Percentiles rank a stretch among this genome's conserved stretches.
Conservation (phyloP, 2,329 filamentous ascomycete genomes). For the Coleophoma crateriformis region DNA sequence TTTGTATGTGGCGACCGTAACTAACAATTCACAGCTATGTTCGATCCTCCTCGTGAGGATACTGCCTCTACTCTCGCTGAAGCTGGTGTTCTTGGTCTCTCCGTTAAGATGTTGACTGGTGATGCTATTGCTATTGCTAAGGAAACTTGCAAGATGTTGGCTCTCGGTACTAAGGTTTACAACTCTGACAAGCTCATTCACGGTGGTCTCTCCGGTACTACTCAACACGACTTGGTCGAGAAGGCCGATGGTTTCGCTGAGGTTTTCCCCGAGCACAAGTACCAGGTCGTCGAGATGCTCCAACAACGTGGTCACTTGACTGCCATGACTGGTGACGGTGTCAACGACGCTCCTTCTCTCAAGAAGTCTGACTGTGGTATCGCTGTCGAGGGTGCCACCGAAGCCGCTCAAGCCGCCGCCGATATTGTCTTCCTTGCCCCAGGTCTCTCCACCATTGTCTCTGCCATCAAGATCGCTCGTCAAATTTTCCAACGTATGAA, state of each 20-base stretch:
- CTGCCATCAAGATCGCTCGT: conserved; percentile 86
- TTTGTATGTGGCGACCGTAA: not conserved
- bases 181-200: conserved; percentile 74
- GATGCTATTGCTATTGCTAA: conserved; percentile 75
- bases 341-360: conserved; percentile 87
- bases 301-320: conserved; percentile 91
- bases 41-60: conserved; percentile 74
- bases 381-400: conserved; percentile 85
- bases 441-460: conserved; percentile 86
- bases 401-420: conserved; percentile 84
- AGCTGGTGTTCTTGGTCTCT: conserved; percentile 69
- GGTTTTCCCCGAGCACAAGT: conserved; percentile 94
- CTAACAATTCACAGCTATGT: conserved; percentile 45
- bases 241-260: conserved; percentile 93
- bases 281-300: conserved; percentile 88
- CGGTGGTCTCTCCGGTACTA: conserved; percentile 67
- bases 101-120: conserved; percentile 78
- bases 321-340: conserved; percentile 94
- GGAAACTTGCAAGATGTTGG: conserved; percentile 79
- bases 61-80: conserved; percentile 74
- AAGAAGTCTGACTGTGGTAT: conserved; percentile 96
- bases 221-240: conserved; percentile 73
- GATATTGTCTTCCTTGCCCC: conserved; percentile 93
- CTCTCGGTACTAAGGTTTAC: conserved; percentile 75
- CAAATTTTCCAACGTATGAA: conserved; percentile 98